phyloP scores from a whole-genome alignment of 495 filamentous ascomycete genomes.

The Neurospora pannonica region DNA sequence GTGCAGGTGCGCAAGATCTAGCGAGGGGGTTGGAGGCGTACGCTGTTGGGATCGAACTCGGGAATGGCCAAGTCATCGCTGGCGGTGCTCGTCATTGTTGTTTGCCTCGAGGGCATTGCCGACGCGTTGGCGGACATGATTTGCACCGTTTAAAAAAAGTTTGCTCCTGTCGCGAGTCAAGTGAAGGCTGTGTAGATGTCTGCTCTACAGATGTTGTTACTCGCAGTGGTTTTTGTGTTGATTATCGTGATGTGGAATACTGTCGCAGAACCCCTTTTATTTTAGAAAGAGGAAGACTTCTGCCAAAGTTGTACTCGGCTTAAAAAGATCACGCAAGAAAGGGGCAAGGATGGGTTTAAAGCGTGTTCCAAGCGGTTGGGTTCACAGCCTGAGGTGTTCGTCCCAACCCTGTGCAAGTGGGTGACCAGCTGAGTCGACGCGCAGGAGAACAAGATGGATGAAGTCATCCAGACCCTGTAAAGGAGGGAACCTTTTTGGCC shows the following conservation, averaged over 20 bases:
- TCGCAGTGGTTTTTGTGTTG: not conserved
- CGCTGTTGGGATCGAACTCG: conserved; percentile 69
- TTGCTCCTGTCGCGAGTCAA: not conserved
- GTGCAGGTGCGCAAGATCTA: not conserved
- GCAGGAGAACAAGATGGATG: not conserved
- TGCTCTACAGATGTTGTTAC: not conserved
- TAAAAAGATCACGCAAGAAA: not conserved
- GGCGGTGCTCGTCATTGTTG: conserved; percentile 40
- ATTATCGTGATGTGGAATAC: not conserved
- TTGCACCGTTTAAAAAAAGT: not conserved
- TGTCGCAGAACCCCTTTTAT: not conserved
- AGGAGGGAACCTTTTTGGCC: not conserved
- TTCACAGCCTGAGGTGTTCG: not conserved
- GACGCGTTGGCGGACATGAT: not conserved
- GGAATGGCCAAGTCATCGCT: conserved; percentile 54
- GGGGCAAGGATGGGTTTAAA: not conserved
- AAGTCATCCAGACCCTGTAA: not conserved
- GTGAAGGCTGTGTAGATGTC: not conserved
- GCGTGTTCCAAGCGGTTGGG: not conserved
- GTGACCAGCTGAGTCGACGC: not conserved
- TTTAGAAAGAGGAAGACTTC: not conserved
- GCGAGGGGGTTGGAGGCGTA: conserved; percentile 27
- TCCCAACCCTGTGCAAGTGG: not conserved
- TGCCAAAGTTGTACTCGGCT: not conserved
- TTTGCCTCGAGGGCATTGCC: conserved; percentile 46